These are phyloP conservation scores for Pseudozyma sp. DNA, from an alignment of 1,284 basidiomycete genomes.

Conservation along the genomic window DNA sequence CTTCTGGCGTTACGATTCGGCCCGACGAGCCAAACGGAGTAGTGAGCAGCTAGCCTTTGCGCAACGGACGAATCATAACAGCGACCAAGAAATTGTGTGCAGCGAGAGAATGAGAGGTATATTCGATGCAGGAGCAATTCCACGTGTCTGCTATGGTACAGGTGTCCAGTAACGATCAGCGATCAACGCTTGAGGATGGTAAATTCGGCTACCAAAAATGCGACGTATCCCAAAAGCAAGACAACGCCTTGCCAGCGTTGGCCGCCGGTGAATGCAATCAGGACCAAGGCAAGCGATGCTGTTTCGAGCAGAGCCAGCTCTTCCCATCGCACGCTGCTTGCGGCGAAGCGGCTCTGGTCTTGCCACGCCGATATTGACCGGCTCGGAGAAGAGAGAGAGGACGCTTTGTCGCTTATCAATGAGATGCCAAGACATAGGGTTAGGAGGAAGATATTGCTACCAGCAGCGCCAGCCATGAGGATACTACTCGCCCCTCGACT, in stretches of 20 bases:
- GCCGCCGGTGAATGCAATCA: slow-evolving; percentile 49
- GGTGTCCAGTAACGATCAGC: background rate
- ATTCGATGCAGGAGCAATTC: too few species aligned
- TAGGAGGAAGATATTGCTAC: slow-evolving; percentile 67
- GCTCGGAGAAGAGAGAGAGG: background rate
- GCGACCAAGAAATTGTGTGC: too few species aligned
- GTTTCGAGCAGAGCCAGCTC: slow-evolving; percentile 34
- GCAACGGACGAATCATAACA: too few species aligned
- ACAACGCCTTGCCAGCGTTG: slow-evolving; percentile 46
- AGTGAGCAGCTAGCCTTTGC: slow-evolving; percentile 28
- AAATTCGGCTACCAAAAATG: slow-evolving; percentile 50
- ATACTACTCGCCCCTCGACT: slow-evolving; percentile 59
- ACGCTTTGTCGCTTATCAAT: slow-evolving; percentile 42
- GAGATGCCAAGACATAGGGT: slow-evolving; percentile 66
- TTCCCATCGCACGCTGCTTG: slow-evolving; percentile 41
- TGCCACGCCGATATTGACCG: background rate
- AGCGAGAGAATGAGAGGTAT: too few species aligned
- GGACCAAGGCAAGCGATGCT: slow-evolving; percentile 41
- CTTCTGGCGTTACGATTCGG: slow-evolving; percentile 36
- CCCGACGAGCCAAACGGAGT: slow-evolving; percentile 38
- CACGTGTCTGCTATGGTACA: too few species aligned
- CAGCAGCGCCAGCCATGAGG: slow-evolving; percentile 66
- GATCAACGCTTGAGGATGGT: slow-evolving; percentile 37
- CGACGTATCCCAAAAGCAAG: slow-evolving; percentile 45
- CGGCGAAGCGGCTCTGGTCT: slow-evolving; percentile 12